phyloP scores from a whole-genome alignment of 305 asterid genomes.

The Fraxinus baroniana region DNA sequence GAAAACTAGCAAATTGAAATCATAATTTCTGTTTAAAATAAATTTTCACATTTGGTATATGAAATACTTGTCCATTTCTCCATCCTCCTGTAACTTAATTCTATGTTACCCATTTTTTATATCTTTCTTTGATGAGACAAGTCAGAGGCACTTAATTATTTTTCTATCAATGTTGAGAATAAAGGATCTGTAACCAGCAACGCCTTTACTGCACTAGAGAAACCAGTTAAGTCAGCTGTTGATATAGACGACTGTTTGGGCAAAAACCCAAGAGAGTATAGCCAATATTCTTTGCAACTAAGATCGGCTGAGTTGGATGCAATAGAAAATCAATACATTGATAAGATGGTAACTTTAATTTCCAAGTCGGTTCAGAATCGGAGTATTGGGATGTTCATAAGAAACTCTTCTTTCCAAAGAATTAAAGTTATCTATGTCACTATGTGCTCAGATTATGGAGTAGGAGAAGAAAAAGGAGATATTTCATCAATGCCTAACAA shows the following conservation, averaged over 20 bases:
- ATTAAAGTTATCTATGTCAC: neutral
- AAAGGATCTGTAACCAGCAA: neutral
- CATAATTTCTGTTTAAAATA: neutral
- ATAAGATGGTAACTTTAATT: neutral
- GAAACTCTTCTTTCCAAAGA: neutral
- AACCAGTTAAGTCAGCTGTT: slow-evolving; percentile 12
- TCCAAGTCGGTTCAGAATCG: neutral
- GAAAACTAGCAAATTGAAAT: neutral
- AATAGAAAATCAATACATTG: slow-evolving; percentile 4
- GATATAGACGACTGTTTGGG: neutral
- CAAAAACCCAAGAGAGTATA: neutral
- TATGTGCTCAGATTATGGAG: neutral
- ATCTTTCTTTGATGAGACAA: neutral
- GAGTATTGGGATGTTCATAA: neutral
- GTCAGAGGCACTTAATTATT: neutral
- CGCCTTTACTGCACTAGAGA: neutral
- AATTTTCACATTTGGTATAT: neutral
- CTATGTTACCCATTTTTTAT: neutral
- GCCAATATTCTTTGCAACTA: slow-evolving; percentile 8
- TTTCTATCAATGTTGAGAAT: neutral
- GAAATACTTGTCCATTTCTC: neutral
- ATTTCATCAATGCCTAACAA: neutral
- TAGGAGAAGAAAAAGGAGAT: neutral
- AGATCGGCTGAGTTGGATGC: neutral
- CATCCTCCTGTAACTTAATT: neutral